Conservation (phyloP, 768 basidiomycete genomes). For the Lactarius vividus region DNA sequence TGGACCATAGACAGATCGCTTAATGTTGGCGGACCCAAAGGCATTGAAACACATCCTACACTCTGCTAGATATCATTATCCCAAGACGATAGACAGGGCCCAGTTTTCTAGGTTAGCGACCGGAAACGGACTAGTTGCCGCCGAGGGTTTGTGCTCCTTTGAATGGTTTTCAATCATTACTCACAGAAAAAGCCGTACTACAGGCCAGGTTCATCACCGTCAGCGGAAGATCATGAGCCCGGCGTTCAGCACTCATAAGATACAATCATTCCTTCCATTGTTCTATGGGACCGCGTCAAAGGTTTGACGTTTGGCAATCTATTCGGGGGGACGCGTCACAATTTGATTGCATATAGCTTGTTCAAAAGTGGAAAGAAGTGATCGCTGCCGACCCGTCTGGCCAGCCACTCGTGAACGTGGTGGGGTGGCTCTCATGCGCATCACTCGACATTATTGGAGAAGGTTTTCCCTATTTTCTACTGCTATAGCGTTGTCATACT, state of each 20-base stretch:
- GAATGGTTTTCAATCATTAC: background rate
- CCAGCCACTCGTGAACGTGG: constrained; percentile 25
- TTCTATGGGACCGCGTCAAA: constrained; percentile 28
- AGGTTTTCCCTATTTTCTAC: constrained; percentile 14
- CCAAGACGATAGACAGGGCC: constrained; percentile 9
- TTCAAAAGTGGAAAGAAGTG: constrained; percentile 30
- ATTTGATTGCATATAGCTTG: constrained; percentile 22
- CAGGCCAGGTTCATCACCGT: constrained; percentile 29
- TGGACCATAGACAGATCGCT: constrained; percentile 9
- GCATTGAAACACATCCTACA: constrained; percentile 33
- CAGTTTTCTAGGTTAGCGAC: constrained; percentile 21
- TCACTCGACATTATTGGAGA: constrained; percentile 33
- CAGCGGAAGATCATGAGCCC: constrained; percentile 33
- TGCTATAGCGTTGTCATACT: background rate
- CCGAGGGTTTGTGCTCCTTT: constrained; percentile 21
- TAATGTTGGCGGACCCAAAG: constrained; percentile 17
- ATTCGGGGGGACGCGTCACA: no score
- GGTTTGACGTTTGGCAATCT: constrained; percentile 12
- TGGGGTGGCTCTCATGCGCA: constrained; percentile 29
- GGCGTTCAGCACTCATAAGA: constrained; percentile 29
- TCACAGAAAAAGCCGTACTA: background rate
- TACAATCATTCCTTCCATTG: constrained; percentile 30
- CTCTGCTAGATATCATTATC: constrained; percentile 32
- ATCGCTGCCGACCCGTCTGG: background rate
- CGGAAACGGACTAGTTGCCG: constrained; percentile 28